Conservation (phyloP, 768 basidiomycete species). For the Collybiopsis confluens region DNA sequence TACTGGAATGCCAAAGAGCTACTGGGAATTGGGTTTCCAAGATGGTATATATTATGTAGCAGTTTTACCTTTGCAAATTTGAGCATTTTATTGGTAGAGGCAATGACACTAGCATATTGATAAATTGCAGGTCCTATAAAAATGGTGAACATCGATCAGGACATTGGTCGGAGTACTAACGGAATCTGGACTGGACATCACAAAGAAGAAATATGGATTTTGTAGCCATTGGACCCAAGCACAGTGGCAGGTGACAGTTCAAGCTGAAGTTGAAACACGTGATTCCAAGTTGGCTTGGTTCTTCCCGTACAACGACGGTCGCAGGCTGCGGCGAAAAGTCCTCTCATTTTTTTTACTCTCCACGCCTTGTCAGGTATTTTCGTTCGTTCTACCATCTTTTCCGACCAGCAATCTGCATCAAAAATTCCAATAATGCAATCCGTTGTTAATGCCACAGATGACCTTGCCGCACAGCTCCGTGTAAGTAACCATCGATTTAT, state of each 20-base stretch:
- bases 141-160: not conserved
- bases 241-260: not conserved
- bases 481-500: constrained; percentile 23
- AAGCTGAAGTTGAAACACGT: not conserved
- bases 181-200: constrained; percentile 76
- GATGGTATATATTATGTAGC: too few species aligned
- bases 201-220: constrained; percentile 68
- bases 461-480: constrained; percentile 37
- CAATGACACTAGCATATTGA: constrained; percentile 66
- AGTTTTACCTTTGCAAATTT: constrained; percentile 72
- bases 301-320: not conserved
- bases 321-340: constrained; percentile 16
- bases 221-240: not conserved
- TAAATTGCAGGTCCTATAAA: constrained; percentile 48
- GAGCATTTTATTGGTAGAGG: constrained; percentile 72
- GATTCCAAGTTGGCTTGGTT: not conserved
- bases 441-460: constrained; percentile 26
- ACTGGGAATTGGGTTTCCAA: not conserved
- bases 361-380: constrained; percentile 30
- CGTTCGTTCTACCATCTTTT: constrained; percentile 24
- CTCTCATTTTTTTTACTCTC: constrained; percentile 31
- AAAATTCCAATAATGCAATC: constrained; percentile 16
- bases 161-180: constrained; percentile 33
- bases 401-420: constrained; percentile 8
- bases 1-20: constrained; percentile 58